Conservation (phyloP, 1,139 yeast genomes). For the Hyphopichia pseudoburtonii region DNA sequence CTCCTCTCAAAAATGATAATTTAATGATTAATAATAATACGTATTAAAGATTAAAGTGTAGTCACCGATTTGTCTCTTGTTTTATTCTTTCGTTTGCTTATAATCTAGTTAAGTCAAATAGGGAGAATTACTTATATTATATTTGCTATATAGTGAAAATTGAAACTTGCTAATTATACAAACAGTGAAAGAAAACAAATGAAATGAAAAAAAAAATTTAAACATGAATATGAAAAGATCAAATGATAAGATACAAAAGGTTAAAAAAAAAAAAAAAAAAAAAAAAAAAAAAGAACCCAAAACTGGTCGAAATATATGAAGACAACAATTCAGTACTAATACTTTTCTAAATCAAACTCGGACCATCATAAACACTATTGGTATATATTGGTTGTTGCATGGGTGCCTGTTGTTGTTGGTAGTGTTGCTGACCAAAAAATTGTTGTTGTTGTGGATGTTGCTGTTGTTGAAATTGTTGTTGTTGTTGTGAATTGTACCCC, state of each 20-base stretch:
- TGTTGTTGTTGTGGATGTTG: conserved; percentile 12
- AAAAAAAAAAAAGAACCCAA: neutral
- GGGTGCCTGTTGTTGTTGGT: conserved; percentile 14
- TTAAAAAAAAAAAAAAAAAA: neutral
- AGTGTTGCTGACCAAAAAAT: conserved; percentile 13
- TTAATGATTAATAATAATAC: too few species aligned
- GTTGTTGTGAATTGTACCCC: conserved; percentile 11
- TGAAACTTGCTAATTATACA: too few species aligned
- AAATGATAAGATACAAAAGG: neutral
- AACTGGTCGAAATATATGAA: neutral
- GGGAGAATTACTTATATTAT: too few species aligned
- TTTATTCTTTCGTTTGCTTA: too few species aligned
- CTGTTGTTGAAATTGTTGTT: conserved; percentile 10
- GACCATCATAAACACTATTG: conserved; percentile 23
- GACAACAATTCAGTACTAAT: neutral
- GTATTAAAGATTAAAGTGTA: too few species aligned
- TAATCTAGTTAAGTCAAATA: too few species aligned
- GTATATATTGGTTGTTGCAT: conserved; percentile 8
- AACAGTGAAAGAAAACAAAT: too few species aligned
- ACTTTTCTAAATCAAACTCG: conserved; percentile 22
- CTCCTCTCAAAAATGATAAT: too few species aligned
- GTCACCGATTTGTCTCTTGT: too few species aligned
- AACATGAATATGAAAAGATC: neutral
- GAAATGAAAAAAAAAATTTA: too few species aligned
- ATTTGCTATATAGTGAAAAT: too few species aligned